phyloP scores from a whole-genome alignment of 306 rosid genomes.

The Fagus sylvatica region DNA sequence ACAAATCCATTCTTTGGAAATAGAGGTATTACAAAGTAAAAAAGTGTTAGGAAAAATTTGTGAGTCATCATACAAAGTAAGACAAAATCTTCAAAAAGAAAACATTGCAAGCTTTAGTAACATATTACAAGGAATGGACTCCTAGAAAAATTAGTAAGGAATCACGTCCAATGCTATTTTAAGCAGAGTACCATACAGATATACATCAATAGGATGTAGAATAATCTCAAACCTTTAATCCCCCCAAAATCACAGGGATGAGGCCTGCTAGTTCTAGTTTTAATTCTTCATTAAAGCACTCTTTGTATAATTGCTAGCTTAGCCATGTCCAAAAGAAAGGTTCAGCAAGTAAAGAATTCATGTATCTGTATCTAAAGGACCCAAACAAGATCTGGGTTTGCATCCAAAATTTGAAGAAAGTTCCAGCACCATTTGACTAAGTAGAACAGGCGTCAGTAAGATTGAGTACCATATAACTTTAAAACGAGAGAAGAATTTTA shows the following conservation, averaged over 20 bases:
- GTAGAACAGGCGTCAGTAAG: constrained; percentile 14
- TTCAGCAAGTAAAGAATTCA: neutral
- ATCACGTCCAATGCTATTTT: constrained; percentile 13
- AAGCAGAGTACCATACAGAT: constrained; percentile 6
- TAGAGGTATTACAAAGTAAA: constrained; percentile 10
- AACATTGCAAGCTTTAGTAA: neutral
- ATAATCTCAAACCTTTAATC: neutral
- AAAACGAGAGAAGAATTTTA: neutral
- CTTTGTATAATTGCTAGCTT: neutral
- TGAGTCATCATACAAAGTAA: neutral
- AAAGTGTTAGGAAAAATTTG: neutral
- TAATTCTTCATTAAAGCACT: neutral
- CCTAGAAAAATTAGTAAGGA: neutral
- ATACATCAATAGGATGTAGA: neutral
- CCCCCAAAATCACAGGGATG: neutral
- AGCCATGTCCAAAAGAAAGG: neutral
- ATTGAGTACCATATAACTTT: constrained; percentile 5
- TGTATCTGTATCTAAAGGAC: constrained; percentile 1
- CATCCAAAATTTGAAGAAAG: constrained; percentile 7
- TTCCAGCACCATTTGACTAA: constrained; percentile 16
- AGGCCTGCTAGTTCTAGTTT: constrained; percentile 4
- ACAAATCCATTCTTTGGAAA: constrained; percentile 3
- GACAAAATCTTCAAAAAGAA: neutral
- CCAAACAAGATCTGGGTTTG: constrained; percentile 10
- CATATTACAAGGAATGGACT: neutral